Evolutionary conservation across 2,329 filamentous ascomycete species (phyloP).

Genomic region (Mariannaea elegans): DNA sequence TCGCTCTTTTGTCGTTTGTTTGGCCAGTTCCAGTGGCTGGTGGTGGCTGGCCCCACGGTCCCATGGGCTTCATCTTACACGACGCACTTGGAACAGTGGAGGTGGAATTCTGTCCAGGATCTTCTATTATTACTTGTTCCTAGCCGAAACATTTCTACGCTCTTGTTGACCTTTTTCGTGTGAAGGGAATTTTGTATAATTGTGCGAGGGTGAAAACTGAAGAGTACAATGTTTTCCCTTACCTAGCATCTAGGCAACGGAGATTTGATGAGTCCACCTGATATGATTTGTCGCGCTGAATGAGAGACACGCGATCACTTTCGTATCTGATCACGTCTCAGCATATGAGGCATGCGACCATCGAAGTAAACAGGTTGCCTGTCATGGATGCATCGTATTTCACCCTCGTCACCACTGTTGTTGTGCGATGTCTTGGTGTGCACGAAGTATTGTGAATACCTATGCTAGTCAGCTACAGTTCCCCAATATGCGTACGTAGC

Average conservation of each 20-base stretch:
- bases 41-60: constrained; percentile 8
- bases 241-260: constrained; percentile 20
- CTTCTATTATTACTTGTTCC: constrained; percentile 9
- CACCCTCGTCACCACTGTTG: not conserved
- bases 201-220: not conserved
- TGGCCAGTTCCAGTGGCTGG: constrained; percentile 2
- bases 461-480: too few relatives aligned
- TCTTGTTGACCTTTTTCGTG: not conserved
- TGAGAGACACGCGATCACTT: constrained; percentile 32
- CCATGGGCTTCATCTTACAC: not conserved
- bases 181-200: constrained; percentile 11
- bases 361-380: not conserved
- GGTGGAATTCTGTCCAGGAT: constrained; percentile 14
- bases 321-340: constrained; percentile 15
- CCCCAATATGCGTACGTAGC: not conserved
- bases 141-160: constrained; percentile 10
- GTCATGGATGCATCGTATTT: not conserved
- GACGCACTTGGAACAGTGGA: constrained; percentile 5
- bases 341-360: constrained; percentile 20
- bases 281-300: constrained; percentile 6
- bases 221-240: not conserved
- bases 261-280: constrained; percentile 14
- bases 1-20: too few relatives aligned
- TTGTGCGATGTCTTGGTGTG: not conserved
- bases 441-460: too few relatives aligned